Percentiles rank a stretch among this genome's conserved stretches.
Conservation (phyloP, 148 eudicot genomes). For the Rhododendron henanense region DNA sequence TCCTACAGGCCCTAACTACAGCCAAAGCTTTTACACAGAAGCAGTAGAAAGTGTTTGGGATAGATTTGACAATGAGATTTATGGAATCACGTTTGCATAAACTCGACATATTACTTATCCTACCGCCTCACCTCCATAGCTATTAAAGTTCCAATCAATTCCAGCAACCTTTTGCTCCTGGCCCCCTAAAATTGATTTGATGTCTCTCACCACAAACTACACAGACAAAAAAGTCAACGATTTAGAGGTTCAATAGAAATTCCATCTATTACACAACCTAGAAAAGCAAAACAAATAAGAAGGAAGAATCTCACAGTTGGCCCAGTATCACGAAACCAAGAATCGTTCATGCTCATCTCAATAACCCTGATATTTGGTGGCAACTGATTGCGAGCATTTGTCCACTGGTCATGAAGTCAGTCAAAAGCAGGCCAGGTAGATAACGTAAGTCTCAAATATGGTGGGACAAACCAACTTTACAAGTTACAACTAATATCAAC, state of each 20-base stretch:
- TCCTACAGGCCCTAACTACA: neutral
- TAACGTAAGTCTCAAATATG: neutral
- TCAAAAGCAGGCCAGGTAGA: constrained; percentile 8
- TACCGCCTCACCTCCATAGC: constrained; percentile 78
- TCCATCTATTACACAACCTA: neutral
- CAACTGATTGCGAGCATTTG: constrained; percentile 66
- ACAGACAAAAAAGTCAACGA: constrained; percentile 7
- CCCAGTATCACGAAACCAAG: constrained; percentile 94
- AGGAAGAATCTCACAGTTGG: constrained; percentile 68
- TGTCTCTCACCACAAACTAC: constrained; percentile 67
- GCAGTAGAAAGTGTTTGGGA: neutral
- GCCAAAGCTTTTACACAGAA: neutral
- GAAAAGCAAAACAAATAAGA: neutral
- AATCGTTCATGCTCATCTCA: constrained; percentile 95
- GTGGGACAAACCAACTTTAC: neutral
- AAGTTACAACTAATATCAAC: constrained; percentile 26
- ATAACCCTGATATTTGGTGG: constrained; percentile 71
- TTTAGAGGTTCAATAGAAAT: neutral
- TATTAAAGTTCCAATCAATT: constrained; percentile 91
- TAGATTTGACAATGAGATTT: neutral
- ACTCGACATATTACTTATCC: neutral
- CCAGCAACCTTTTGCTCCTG: constrained; percentile 50
- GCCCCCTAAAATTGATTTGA: constrained; percentile 24
- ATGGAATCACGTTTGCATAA: neutral
- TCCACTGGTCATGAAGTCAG: constrained; percentile 48